Evolutionary conservation across 768 basidiomycete genomes (phyloP), one percentile per base, ranked within the genome.

Genomic region (Lenzites betulinus): DNA sequence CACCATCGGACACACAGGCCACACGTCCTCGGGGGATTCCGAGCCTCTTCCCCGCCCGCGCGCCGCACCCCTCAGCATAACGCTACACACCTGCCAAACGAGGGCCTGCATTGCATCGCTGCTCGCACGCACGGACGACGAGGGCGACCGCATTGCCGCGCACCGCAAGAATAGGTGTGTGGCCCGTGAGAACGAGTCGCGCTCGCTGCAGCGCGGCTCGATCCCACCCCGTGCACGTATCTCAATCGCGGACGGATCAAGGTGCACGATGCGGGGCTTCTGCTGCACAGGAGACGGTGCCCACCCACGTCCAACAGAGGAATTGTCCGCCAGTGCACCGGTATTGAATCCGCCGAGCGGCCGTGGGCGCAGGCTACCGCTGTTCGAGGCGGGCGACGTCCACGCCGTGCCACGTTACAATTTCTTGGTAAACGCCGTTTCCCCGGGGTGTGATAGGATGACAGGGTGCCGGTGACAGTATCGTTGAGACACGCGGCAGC

Each of bases 181-280:
- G 18, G 7, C 13, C 7, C 42, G 39, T 42, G 39, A 26, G 18
- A 35, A 20, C 25, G 41, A 20, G 23, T n/a, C 22, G 39, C 8
- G 39, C 30, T 13, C 16, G 20, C 26, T 16, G 26, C 16, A 33
- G 2, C 7, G 3, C 18, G 38, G 38, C n/a, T 23, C 44, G 36
- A 28, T 28, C 46, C 46, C 36, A 39, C 46, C 55, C 36, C 13
- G 23, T 6, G 12, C 8, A 11, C 9, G 36, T 57, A 49, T 50
- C 48, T 48, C 33, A 35, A 57, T 38, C 26, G 23, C 53, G 53
- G 53, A 25, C 53, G 53, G 53, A 54, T 54, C 53, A 54, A 23
- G 43, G 33, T 20, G 20, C 28, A 33, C 9, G n/a, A 26, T 5
- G 23, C 30, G 38, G 4, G 38, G 6, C 13, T 13, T 39, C 38